Evolutionary conservation across 2,329 filamentous ascomycete genomes (phyloP).

Genomic region (Cytospora leucostoma): DNA sequence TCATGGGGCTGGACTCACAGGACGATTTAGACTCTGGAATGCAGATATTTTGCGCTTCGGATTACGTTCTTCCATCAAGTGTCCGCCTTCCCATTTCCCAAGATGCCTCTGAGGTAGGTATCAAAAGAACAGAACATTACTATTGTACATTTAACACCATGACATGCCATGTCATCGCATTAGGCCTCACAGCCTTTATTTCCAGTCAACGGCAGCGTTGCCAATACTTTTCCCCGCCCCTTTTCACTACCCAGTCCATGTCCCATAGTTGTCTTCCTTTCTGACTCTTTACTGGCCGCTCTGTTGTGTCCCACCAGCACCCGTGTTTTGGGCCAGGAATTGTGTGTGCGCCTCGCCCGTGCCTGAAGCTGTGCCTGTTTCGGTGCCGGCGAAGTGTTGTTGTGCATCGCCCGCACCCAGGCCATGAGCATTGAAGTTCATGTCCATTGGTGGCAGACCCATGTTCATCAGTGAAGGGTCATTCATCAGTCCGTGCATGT

Average conservation of each 20-base stretch:
- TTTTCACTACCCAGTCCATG: background rate
- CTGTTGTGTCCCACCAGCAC: constrained; percentile 2
- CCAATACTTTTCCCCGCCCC: background rate
- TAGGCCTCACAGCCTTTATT: too few relatives aligned
- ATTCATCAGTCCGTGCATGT: constrained; percentile 27
- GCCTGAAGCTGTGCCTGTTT: constrained; percentile 8
- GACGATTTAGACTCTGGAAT: constrained; percentile 3
- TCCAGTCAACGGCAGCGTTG: constrained; percentile 5
- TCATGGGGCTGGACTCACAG: background rate
- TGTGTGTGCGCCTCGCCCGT: background rate
- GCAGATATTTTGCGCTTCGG: constrained; percentile 9
- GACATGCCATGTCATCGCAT: background rate
- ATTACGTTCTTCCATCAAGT: constrained; percentile 11
- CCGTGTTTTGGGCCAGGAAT: constrained; percentile 11
- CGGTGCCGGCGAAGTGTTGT: constrained; percentile 4
- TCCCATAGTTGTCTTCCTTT: background rate
- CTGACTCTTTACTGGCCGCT: background rate
- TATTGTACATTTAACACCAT: constrained; percentile 22
- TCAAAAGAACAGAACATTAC: constrained; percentile 1
- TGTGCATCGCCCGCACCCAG: constrained; percentile 17
- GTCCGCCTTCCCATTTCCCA: constrained; percentile 1
- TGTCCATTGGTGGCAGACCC: constrained; percentile 25
- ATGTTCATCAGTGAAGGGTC: constrained; percentile 27
- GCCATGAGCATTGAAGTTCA: constrained; percentile 10
- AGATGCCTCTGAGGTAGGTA: constrained; percentile 13